phyloP scores from a whole-genome alignment of 78 protist genomes.

The Thecamonas trahens region DNA sequence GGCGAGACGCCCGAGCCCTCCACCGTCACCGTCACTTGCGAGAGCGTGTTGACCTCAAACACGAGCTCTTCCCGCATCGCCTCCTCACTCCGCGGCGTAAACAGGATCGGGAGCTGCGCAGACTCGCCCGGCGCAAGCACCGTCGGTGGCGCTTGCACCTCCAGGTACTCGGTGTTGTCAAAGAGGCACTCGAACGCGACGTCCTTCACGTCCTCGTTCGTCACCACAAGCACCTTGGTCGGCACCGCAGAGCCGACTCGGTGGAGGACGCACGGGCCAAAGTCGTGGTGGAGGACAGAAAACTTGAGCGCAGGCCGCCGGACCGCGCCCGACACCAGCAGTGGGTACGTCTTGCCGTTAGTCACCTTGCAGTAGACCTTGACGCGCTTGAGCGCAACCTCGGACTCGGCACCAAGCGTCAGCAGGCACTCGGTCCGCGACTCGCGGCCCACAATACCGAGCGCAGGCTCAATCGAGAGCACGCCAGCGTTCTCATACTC shows the following conservation, averaged over 20 bases:
- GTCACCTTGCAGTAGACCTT: not conserved
- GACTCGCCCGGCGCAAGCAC: constrained; percentile 41
- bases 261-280: constrained; percentile 48
- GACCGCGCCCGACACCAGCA: constrained; percentile 28
- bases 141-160: constrained; percentile 28
- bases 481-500: too few species aligned
- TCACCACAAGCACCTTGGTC: constrained; percentile 1
- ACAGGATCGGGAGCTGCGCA: constrained; percentile 11
- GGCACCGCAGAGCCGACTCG: not conserved
- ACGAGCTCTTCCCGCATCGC: constrained; percentile 12
- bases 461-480: too few species aligned
- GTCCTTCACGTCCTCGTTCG: constrained; percentile 38
- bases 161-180: constrained; percentile 20
- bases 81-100: constrained; percentile 33
- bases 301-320: constrained; percentile 29
- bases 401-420: too few species aligned
- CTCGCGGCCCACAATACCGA: too few species aligned
- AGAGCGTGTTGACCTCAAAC: constrained; percentile 56
- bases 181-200: constrained; percentile 29
- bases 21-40: constrained; percentile 5
- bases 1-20: constrained; percentile 40
- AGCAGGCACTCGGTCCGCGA: too few species aligned
- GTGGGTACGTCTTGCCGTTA: constrained; percentile 40
- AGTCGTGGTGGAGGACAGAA: constrained; percentile 16
- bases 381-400: not conserved